Base-by-base conservation (phyloP, 352 stramenopile genomes). In the Pythium rhizo-oryzae region DNA sequence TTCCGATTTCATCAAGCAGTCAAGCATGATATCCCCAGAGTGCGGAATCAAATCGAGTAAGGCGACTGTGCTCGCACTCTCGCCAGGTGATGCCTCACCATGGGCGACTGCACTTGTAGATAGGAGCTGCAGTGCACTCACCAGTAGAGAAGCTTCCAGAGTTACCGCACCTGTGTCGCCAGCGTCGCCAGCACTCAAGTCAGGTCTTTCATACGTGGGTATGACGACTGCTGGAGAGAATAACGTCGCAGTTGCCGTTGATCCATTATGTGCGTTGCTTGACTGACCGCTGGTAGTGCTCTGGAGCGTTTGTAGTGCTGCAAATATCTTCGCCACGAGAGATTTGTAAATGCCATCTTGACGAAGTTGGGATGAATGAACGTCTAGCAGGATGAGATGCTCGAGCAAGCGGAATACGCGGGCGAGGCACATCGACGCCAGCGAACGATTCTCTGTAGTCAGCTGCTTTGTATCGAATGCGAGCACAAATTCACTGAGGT, bases 321-420 rank as follows among this genome's bases (percentile, higher is more conserved):
- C 55, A 41, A 66, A 59, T 1, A 66, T 58, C 30, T 68, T 68
- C n/a, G 25, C 37, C 37, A 61, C 39, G 18, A 68, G 35, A 19
- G 51, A 61, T n/a, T 44, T 39, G 18, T 54, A 61, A 39, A 15
- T 52, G 18, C 19, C 49, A 12, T 53, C 59, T 30, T 4, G 21
- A 28, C 33, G 59, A 44, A 47, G 78, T 51, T 58, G 77, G 74
- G 15, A 66, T 74, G 54, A 15, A 12, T 50, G 23, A 30, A 61
- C 25, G 50, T 87, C 77, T 2, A 92, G 72, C 28, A 89, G 43
- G 24, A 91, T 74, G 44, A 91, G 91, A 77, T 91, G 84, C 8
- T 81, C 79, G 41, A 94, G 68, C 24, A 94, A 58, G 28, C 90
- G 86, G n/a, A 92, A 69, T 39, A 94, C 58, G 24, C 89, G 90